Evolutionary conservation across 2,329 filamentous ascomycete species (phyloP).

Genomic region (Apiospora pterosperma): DNA sequence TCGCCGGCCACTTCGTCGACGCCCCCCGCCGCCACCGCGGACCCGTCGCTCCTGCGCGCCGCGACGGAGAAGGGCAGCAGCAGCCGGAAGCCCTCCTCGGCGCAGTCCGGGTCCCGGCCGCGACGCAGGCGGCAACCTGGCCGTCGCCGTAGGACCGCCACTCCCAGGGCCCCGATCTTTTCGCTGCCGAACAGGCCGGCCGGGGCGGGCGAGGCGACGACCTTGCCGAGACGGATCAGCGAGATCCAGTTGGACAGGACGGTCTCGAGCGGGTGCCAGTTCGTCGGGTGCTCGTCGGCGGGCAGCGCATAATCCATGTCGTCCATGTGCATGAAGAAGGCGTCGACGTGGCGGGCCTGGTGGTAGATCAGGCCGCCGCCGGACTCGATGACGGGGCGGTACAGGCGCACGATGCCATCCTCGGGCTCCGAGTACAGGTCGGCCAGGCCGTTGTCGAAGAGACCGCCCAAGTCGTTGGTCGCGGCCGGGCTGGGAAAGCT

Average conservation of each 20-base stretch:
- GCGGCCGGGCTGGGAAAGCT: conserved; percentile 10
- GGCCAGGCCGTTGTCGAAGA: conserved; percentile 19
- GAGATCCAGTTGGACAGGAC: conserved; percentile 23
- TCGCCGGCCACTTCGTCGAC: too few species aligned
- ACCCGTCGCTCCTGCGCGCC: conserved; percentile 24
- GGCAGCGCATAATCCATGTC: conserved; percentile 19
- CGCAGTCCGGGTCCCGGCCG: too few species aligned
- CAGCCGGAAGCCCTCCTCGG: conserved; percentile 27
- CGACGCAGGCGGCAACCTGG: conserved; percentile 20
- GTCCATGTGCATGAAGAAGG: conserved; percentile 19
- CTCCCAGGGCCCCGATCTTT: conserved; percentile 22
- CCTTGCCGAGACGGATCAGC: conserved; percentile 21
- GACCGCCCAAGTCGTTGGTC: background rate
- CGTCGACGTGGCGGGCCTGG: conserved; percentile 19
- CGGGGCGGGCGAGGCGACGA: conserved; percentile 15
- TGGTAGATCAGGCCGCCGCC: conserved; percentile 28
- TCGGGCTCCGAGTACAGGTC: conserved; percentile 15
- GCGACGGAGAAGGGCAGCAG: conserved; percentile 18
- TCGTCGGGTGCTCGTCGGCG: conserved; percentile 13
- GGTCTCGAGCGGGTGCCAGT: conserved; percentile 25
- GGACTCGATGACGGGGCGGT: conserved; percentile 14
- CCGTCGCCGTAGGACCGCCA: conserved; percentile 27
- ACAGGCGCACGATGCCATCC: conserved; percentile 20
- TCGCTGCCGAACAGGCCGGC: conserved; percentile 13
- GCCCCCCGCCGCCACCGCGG: conserved; percentile 13